A percentile compares a stretch with the other conserved stretches of the same genome.
Evolutionary conservation across 441 rosid genomes (phyloP).

Genomic region (Corymbia calophylla): DNA sequence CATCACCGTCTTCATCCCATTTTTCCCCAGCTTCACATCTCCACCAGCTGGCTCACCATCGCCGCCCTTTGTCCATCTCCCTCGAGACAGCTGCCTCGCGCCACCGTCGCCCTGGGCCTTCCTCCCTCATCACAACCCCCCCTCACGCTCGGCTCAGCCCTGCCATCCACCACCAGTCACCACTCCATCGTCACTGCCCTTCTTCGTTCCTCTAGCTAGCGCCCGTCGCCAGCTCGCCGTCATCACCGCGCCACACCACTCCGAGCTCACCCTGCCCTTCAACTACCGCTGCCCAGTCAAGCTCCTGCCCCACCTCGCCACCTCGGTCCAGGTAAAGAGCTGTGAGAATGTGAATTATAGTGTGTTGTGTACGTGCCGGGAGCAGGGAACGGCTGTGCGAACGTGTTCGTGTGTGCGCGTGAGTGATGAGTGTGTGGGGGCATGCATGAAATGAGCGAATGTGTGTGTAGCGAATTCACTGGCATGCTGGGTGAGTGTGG

Average conservation of each 20-base stretch:
- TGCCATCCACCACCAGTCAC: background rate
- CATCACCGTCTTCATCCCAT: background rate
- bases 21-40: background rate
- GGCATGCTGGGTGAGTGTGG: too few species aligned
- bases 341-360: background rate
- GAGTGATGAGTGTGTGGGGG: background rate
- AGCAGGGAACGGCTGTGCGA: background rate
- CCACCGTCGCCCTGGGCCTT: background rate
- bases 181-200: background rate
- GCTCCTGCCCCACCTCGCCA: background rate
- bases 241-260: background rate
- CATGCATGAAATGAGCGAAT: too few species aligned
- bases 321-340: background rate
- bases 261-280: background rate
- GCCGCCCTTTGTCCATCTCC: too few species aligned
- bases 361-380: background rate
- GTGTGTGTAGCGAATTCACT: too few species aligned
- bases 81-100: background rate
- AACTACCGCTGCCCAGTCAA: background rate
- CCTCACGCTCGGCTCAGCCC: background rate
- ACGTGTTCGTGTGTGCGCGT: background rate
- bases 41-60: too few species aligned
- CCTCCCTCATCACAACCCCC: background rate
- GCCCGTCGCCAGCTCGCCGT: background rate
- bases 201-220: background rate